Evolutionary conservation across 2,329 filamentous ascomycete genomes (phyloP), one percentile per base, ranked within the genome.

Genomic region (Samsoniella hepiali): DNA sequence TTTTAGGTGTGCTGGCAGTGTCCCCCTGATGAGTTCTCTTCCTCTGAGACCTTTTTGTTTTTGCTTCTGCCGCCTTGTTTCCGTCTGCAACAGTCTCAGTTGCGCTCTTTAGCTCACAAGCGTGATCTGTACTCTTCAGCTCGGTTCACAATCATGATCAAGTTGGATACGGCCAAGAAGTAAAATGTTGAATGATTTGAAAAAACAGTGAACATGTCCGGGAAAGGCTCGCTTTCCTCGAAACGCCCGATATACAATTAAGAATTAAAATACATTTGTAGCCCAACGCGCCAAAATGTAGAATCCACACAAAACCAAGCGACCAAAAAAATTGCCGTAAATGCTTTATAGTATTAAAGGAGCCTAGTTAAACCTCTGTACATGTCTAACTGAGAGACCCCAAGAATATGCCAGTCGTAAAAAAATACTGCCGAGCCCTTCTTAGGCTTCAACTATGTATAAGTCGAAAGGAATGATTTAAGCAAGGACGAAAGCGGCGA

Each of bases 401-500:
- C 68, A 69, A 69, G 65, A 65, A 68, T 70, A 69, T 70, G 67
- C 71, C 73, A 69, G 70, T 76, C 73, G 70, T 75, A 68, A 73
- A 73, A 62, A 58, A 58, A 42, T 70, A 38, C 75, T 73, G 74
- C 76, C 72, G 74, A 60, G 72, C 72, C 77, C 76, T 72, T 73
- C 72, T 38, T 61, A 74, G 75, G 76, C 76, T 74, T 75, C 71
- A 71, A 75, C 73, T 69, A 64, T 65, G 72, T 69, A 69, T 42
- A 66, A 73, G 74, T 71, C 69, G 72, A 74, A 69, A 69, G 70
- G 65, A 72, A 69, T 65, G 56, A 74, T 73, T 82, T 86, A 86
- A 74, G 80, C 81, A 71, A 87, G 75, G 77, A 81, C 70, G 72
- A 84, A 75, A 72, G 82, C 84, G 66, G 77, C 79, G 63, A 83